These are phyloP conservation scores for Monosporascus sp. DNA, from an alignment of 2,329 filamentous ascomycete genomes.

Conservation along the genomic window DNA sequence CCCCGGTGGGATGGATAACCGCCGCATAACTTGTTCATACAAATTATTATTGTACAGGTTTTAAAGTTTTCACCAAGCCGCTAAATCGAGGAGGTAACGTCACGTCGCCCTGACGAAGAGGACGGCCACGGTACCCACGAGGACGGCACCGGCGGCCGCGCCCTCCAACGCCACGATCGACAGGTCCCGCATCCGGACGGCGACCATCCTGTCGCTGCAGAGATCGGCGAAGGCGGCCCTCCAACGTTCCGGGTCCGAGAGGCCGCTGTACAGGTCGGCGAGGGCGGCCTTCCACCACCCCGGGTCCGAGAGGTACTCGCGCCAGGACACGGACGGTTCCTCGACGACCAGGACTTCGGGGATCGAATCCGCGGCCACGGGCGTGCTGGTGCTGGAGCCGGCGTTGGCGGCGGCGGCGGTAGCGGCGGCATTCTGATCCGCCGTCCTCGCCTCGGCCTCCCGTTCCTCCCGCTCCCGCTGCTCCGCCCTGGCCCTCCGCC, in stretches of 20 bases:
- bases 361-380: constrained; percentile 6
- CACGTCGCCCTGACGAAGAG: constrained; percentile 15
- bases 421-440: constrained; percentile 6
- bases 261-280: constrained; percentile 60
- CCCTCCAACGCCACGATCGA: constrained; percentile 66
- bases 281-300: constrained; percentile 43
- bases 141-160: constrained; percentile 57
- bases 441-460: constrained; percentile 19
- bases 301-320: constrained; percentile 36
- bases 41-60: too few species aligned
- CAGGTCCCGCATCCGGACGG: constrained; percentile 62
- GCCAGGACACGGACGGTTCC: constrained; percentile 30
- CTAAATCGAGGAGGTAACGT: neutral
- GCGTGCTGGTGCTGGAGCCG: too few species aligned
- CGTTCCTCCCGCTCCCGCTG: constrained; percentile 23
- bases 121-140: constrained; percentile 50
- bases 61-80: too few species aligned
- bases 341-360: constrained; percentile 7
- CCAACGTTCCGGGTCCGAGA: constrained; percentile 58
- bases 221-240: constrained; percentile 57
- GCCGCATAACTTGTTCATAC: too few species aligned
- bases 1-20: too few species aligned
- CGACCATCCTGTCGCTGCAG: constrained; percentile 59
- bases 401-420: constrained; percentile 5
- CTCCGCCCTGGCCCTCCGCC: constrained; percentile 1